Evolutionary conservation across 768 basidiomycete genomes (phyloP).

Genomic region (Collybiopsis confluens): DNA sequence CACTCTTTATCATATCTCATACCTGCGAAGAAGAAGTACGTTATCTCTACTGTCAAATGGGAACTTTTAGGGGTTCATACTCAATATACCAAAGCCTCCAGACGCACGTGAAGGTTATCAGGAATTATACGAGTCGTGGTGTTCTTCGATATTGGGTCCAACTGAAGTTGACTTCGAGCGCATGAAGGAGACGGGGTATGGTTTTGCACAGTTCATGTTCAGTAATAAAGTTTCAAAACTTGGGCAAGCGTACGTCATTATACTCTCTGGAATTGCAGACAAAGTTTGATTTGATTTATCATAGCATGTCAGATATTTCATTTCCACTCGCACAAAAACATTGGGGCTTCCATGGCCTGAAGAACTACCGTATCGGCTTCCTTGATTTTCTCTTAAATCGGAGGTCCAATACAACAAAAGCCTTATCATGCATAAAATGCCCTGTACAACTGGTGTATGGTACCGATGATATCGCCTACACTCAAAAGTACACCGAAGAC

Average conservation of each 20-base stretch:
- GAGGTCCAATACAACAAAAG: neutral
- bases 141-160: neutral
- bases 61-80: too few relatives aligned
- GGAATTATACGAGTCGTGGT: conserved; percentile 12
- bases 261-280: neutral
- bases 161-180: conserved; percentile 1
- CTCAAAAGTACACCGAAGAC: conserved; percentile 12
- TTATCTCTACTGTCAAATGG: neutral
- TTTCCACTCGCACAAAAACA: neutral
- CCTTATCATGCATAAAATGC: conserved; percentile 12
- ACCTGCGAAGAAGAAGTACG: conserved; percentile 23
- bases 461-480: conserved; percentile 22
- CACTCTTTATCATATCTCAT: conserved; percentile 22
- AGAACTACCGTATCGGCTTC: neutral
- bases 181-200: conserved; percentile 10
- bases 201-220: conserved; percentile 13
- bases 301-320: conserved; percentile 2
- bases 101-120: conserved; percentile 12
- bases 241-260: conserved; percentile 7
- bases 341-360: conserved; percentile 4
- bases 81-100: conserved; percentile 2
- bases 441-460: conserved; percentile 22
- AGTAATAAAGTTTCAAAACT: too few relatives aligned
- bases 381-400: conserved; percentile 11
- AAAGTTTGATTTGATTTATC: neutral